Evolutionary conservation across 2,329 filamentous ascomycete genomes (phyloP), one percentile per base, ranked within the genome.

Genomic region (Emergomyces pasteurianus): DNA sequence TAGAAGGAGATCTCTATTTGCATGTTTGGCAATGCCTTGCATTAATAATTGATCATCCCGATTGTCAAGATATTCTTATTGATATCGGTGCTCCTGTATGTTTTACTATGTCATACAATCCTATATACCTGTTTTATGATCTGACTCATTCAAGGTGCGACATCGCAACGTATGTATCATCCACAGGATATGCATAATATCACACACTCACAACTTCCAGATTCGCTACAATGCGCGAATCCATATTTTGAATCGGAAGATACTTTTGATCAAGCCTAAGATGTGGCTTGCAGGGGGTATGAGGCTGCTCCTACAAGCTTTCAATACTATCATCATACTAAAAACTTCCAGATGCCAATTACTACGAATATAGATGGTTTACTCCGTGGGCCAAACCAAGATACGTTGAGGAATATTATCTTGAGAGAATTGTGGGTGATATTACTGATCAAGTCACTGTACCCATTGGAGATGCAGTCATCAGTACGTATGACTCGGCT

Each of bases 261-360:
- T 91, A 23, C 74, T 90, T 12, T 77, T 86, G 61, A 86, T 92
- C 40, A 62, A 67, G 21, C 86, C 87, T 0, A 90, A 90, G 73
- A 75, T 88, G 59, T 84, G 77, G 65, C 78, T 90, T 8, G 86
- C 86, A 40, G 86, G 86, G 60, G n/a, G n/a, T n/a, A n/a, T n/a
- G n/a, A n/a, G n/a, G n/a, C n/a, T n/a, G n/a, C n/a, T n/a, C 79
- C n/a, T 60, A 62, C 9, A 2, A 46, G 6, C 16, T 23, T 21
- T 12, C 36, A 9, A 46, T 18, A 38, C 43, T 42, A 8, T 40
- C 16, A 40, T 23, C 28, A 28, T 23, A 34, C 43, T 52, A 49
- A 55, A 31, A n/a, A 2, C 18, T 49, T 18, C 26, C 14, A 50
- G 46, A 40, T 34, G 18, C 52, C 21, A 66, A 62, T 31, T 65